Base-by-base conservation (phyloP, 805 yeast species). In the Wickerhamomyces kurtzmanii region DNA sequence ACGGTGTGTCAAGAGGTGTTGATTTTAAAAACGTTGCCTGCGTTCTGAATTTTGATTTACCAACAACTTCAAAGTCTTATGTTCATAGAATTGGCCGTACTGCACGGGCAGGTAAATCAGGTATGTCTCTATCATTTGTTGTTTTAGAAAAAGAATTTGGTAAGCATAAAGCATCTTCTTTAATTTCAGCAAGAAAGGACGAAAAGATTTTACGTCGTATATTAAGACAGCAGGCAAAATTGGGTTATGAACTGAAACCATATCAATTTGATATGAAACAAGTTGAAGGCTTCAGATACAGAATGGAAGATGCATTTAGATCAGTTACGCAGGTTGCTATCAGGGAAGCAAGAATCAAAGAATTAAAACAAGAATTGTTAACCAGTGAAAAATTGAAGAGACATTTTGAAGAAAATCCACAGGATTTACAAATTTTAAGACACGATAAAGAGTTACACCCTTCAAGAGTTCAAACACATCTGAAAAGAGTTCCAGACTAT, bases 401-500 rank as follows among this genome's bases (percentile, higher is more conserved):
- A 48, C 94, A 85, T 57, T 91, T 91, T 51, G 96, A 89, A 53
- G 97, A 91, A 49, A 91, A 91, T 49, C 98, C 98, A 6, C 93
- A 84, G 48, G 98, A 91, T 56, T 67, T 91, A 44, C 74, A 75
- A 13, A 74, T 81, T 29, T 69, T 91, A 49, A 79, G 96, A 49
- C 98, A 91, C 48, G 98, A 91, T 51, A 82, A 78, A 45, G 94
- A 82, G 39, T 52, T 84, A 32, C 94, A 87, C 47, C 76, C 89
- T 8, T 63, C 87, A 1, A 72, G 94, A 53, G 69, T 75, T 5
- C 96, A 87, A 51, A 59, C 71, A 18, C 95, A 91, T 47, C 65
- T 91, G 59, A 87, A 84, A 51, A 71, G 94, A 51, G 89, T 91
- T 17, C 98, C 98, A 1, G 86, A 83, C 24, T 91, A 91, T 47